Evolutionary conservation across 208 protist genomes (phyloP), one percentile per base, ranked within the genome.

Genomic region (Wallacemonas rigidus): DNA sequence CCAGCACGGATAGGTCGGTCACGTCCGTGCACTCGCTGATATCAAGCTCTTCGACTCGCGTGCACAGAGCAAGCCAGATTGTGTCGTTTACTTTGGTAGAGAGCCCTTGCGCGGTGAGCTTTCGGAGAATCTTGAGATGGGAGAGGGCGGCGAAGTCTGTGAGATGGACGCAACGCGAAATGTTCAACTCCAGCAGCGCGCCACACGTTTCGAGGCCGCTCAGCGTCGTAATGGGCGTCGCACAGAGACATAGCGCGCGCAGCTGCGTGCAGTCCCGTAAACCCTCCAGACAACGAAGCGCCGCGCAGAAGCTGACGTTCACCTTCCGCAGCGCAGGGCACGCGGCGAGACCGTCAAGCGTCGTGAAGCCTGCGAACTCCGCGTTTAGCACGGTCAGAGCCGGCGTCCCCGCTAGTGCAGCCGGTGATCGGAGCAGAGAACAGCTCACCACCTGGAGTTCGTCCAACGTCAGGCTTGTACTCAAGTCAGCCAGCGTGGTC

Each of bases 131-230:
- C 2, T 3, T 9, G 41, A 65, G 15, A 3, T 65, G 60, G 3
- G 60, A 11, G 5, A 65, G 60, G 6, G 60, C 60, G 4, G 60
- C 44, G n/a, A 65, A 65, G 60, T 65, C 60, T 4, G 40, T 26
- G 15, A 65, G 43, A 3, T 14, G 12, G 14, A 11, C 15, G 60
- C 60, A 65, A 5, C 43, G 41, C 14, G 60, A 65, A 12, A 65
- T 7, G 60, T 0, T 51, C n/a, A 65, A n/a, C 40, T 65, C 60
- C 15, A 1, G 14, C 36, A 65, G 43, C 3, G 5, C 5, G 7
- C 5, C 41, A 17, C 60, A 51, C 14, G 11, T 45, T 14, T 45
- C 60, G n/a, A 65, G 4, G 36, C 8, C 40, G 60, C 17, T 35
- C 4, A 65, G 60, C 41, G 60, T 53, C 3, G 60, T 65, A 6